Base-by-base conservation (phyloP, 495 filamentous ascomycete genomes). In the Aspergillus affinis region DNA sequence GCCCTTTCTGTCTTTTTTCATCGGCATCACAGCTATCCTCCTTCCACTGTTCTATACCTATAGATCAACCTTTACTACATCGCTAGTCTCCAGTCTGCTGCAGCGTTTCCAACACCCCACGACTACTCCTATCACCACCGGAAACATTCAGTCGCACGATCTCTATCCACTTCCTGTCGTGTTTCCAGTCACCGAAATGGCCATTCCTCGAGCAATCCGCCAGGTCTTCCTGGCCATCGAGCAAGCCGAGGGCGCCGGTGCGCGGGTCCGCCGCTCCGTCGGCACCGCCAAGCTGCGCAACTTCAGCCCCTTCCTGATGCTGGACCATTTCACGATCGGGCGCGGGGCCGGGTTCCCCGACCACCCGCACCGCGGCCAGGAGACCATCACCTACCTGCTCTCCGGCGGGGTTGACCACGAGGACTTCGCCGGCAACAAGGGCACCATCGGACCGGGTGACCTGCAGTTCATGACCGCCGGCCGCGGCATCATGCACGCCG, bases 401-500 rank as follows among this genome's bases (percentile, higher is more conserved):
- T 71, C 80, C 2, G 93, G 93, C 54, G 90, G 82, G 0, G 87
- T 97, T 58, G 93, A 97, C 77, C 93, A 98, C 65, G 94, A 97
- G 76, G 93, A 98, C 67, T 98, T 98, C 60, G 89, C 91, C 2
- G 94, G 94, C 3, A 88, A 95, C 76, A 82, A 81, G 41, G 94
- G 93, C 51, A 93, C 89, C 6, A 93, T 98, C 61, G 82, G 88
- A 53, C 72, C 88, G 0, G 93, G 93, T 3, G 94, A 96, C 59
- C 73, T 98, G 47, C 93, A 98, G 69, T 98, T 98, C 84, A 98
- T 98, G 93, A 97, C 93, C 0, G 93, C 93, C 4, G 93, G 93
- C 0, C 78, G 84, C 5, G 93, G 93, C 6, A 96, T 97, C 68
- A 89, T 98, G 82, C 93, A 98, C 69, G 91, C 94, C 10, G 93